These are phyloP conservation scores for Sugiyamaella americana DNA, from an alignment of 805 yeast genomes.

Conservation along the genomic window DNA sequence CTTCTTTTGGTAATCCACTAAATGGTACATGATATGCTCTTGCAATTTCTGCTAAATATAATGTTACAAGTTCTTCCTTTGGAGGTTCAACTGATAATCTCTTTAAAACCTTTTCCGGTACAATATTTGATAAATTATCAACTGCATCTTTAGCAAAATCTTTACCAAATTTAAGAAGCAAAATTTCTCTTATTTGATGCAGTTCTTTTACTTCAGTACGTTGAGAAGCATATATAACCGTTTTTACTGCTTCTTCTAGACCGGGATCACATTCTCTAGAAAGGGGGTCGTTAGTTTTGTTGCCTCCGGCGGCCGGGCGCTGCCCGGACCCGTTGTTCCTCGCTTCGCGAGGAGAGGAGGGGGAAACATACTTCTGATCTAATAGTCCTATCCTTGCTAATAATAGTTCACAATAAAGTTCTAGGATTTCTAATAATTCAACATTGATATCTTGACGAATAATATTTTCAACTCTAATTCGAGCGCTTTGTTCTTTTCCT, in stretches of 20 bases:
- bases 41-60: slow-evolving; percentile 77
- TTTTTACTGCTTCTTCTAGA: slow-evolving; percentile 68
- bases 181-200: slow-evolving; percentile 50
- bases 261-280: slow-evolving; percentile 45
- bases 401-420: slow-evolving; percentile 73
- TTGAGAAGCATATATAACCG: slow-evolving; percentile 62
- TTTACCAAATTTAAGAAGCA: slow-evolving; percentile 57
- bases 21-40: slow-evolving; percentile 70
- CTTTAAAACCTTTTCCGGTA: slow-evolving; percentile 61
- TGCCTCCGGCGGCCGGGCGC: too few species aligned
- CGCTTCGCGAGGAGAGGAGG: too few species aligned
- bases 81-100: slow-evolving; percentile 69
- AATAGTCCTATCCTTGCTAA: slow-evolving; percentile 67
- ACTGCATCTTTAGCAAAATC: slow-evolving; percentile 56
- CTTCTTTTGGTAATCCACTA: slow-evolving; percentile 40
- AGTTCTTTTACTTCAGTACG: slow-evolving; percentile 75
- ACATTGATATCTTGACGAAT: slow-evolving; percentile 76
- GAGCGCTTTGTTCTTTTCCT: slow-evolving; percentile 78
- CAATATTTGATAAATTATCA: slow-evolving; percentile 44
- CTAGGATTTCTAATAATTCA: slow-evolving; percentile 72
- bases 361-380: slow-evolving; percentile 30
- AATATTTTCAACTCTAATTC: slow-evolving; percentile 75
- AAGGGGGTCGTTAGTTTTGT: slow-evolving; percentile 22
- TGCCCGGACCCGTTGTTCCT: too few species aligned
- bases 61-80: slow-evolving; percentile 50